Evolutionary conservation across 2,329 filamentous ascomycete species (phyloP), one percentile per base, ranked within the genome.

Genomic region (Metarhizium guizhouense): DNA sequence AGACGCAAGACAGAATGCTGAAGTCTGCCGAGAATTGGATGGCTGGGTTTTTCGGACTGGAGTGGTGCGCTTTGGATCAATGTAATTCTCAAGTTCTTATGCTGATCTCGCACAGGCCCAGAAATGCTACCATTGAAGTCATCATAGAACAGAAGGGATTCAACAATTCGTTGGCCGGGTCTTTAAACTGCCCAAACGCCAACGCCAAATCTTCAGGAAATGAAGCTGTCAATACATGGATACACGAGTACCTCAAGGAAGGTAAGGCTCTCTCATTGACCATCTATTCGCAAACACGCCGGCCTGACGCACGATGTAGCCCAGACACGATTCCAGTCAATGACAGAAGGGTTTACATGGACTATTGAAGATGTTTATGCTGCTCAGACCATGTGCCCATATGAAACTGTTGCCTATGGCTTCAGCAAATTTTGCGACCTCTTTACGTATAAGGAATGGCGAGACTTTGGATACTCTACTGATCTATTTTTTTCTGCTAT

Each of bases 21-120:
- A 85, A 90, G 67, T 86, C 80, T 43, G 87, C 87, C 3, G 87
- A 91, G 68, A 87, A 91, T 68, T 91, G 90, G 70, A 72, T 90
- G 65, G 85, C 87, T 6, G 88, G 88, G 0, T 91, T 91, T 72
- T 91, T 91, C 64, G 87, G 87, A 0, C 76, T 90, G 0, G 80
- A 86, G 50, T 91, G 87, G 76, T 77, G 63, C 36, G 70, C 13
- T 3, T 10, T 8, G 34, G 20, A n/a, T 29, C 3, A 47, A 8
- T 8, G 10, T 20, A 6, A 6, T 20, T 20, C 18, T 10, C 42
- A 20, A 45, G 42, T 16, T 25, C 16, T 16, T 20, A 7, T 20
- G 6, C 42, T 45, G 3, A 45, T 53, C 32, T 32, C 36, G 5
- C 11, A 2, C 29, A 78, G 75, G 87, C 78, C 83, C 1, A 77